Evolutionary conservation across 1,284 basidiomycete species (phyloP).

Genomic region (Sutorius eximius): DNA sequence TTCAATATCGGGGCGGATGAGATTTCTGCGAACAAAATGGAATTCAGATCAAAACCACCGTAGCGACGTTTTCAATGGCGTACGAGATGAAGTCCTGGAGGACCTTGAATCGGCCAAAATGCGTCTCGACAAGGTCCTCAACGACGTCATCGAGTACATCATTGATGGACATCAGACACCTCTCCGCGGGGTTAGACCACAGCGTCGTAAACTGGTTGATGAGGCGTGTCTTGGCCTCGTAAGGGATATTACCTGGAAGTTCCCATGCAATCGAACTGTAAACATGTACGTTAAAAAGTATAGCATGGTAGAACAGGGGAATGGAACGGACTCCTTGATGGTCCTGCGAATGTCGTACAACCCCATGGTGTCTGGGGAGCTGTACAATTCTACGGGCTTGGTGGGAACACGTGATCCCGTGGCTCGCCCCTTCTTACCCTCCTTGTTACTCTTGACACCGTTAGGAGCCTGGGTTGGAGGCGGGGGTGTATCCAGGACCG

Average conservation of each 20-base stretch:
- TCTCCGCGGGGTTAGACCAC: constrained; percentile 42
- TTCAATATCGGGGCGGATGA: constrained; percentile 27
- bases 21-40: constrained; percentile 8
- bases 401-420: too few relatives aligned
- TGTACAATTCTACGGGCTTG: too few relatives aligned
- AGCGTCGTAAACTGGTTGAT: constrained; percentile 39
- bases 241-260: constrained; percentile 50
- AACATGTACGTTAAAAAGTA: background rate
- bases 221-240: constrained; percentile 46
- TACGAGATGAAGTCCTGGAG: constrained; percentile 35
- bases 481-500: too few relatives aligned
- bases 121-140: constrained; percentile 21
- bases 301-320: background rate
- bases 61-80: background rate
- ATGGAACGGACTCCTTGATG: constrained; percentile 33
- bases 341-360: constrained; percentile 34
- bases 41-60: background rate
- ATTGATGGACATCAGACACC: constrained; percentile 41
- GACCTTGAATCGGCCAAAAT: constrained; percentile 37
- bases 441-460: too few relatives aligned
- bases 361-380: constrained; percentile 15
- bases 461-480: too few relatives aligned
- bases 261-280: constrained; percentile 51
- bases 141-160: constrained; percentile 23
- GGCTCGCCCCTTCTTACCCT: too few relatives aligned